Base-by-base conservation (phyloP, 768 basidiomycete species). In the Coprinopsis cinerea region DNA sequence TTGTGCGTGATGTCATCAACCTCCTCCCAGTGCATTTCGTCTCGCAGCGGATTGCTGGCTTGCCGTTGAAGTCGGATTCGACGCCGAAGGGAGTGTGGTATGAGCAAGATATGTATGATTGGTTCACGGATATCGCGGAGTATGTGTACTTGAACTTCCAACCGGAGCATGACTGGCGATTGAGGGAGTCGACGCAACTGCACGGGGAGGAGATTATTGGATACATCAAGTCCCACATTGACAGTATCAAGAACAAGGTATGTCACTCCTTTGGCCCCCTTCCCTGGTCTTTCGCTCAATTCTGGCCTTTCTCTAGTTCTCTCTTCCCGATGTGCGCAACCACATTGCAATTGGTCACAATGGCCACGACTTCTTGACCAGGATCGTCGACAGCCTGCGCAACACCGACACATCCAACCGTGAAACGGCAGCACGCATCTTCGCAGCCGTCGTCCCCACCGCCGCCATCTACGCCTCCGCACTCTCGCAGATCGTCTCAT, bases 1-100 rank as follows among this genome's bases (percentile, higher is more conserved):
- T 88, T 30, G 75, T 88, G 5, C 68, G 68, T 35, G 82, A 88
- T 55, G 84, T 88, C 18, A 75, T 85, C 57, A 83, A 88, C 53
- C 59, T 73, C 23, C 51, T 84, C 32, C 79, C 85, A 0, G 61
- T 83, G 3, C 71, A 77, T 51, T 88, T 82, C 83, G 69, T 82
- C 24, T 74, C 75, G 9, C 68, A 76, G 26, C 60, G 77, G 47
- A 65, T 85, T 50, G 63, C 67, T 47, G 75, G 74, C 2, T 64
- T 83, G 41, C 73, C 73, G 0, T 54, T 75, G 41, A 73, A 69
- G 54, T 69, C 68, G 5, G 32, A 53, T 18, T 56, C 54, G 42
- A 68, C 61, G 42, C 62, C 48, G 4, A 17, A 40, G 18, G 71
- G 70, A n/a, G 47, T 47, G 4, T 66, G 63, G 61, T 64, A 64